Evolutionary conservation across 768 basidiomycete species (phyloP).

Genomic region (Porphyrellus cyaneotinctus): DNA sequence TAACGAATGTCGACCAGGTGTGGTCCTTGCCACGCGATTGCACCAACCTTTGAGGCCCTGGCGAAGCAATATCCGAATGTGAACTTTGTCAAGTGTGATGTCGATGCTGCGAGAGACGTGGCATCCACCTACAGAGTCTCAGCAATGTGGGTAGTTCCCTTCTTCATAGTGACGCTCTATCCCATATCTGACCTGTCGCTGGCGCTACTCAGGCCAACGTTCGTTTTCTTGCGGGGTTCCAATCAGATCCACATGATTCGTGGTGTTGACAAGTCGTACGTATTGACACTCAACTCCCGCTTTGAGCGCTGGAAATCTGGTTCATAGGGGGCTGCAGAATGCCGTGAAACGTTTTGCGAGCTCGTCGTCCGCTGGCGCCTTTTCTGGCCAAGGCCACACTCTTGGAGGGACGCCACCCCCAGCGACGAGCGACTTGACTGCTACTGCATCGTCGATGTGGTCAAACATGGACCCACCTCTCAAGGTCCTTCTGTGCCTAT

Average conservation of each 20-base stretch:
- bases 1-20: conserved; percentile 50
- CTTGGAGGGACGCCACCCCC: conserved; percentile 50
- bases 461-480: conserved; percentile 61
- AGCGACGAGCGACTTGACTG: conserved; percentile 32
- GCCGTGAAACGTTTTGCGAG: conserved; percentile 52
- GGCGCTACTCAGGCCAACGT: conserved; percentile 63
- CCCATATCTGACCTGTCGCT: neutral
- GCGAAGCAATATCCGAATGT: conserved; percentile 64
- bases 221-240: conserved; percentile 68
- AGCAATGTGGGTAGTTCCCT: conserved; percentile 57
- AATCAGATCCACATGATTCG: conserved; percentile 66
- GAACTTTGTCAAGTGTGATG: conserved; percentile 83
- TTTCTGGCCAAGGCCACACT: conserved; percentile 71
- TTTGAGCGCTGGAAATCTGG: conserved; percentile 2
- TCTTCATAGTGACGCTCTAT: neutral
- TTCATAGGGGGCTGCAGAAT: conserved; percentile 54
- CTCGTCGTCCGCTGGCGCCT: conserved; percentile 40
- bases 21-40: conserved; percentile 81
- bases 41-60: conserved; percentile 67
- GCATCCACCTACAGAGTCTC: conserved; percentile 57
- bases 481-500: conserved; percentile 57
- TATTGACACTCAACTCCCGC: conserved; percentile 4
- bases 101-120: conserved; percentile 68
- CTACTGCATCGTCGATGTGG: conserved; percentile 36
- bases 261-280: conserved; percentile 67